Conservation (phyloP, 164 flowering plant genomes). For the Echeveria elegans region DNA sequence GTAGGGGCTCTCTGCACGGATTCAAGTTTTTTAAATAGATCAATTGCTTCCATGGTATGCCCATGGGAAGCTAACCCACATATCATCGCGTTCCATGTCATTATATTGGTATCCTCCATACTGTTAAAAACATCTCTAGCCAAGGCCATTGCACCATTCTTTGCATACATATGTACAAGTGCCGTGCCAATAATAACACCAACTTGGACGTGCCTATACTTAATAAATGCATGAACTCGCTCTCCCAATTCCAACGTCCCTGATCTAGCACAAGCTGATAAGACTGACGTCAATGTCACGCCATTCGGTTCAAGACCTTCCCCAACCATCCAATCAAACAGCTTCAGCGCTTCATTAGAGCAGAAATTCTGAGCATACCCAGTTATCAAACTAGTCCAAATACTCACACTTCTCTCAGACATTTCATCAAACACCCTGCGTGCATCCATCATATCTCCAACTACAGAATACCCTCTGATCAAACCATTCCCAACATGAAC, state of each 20-base stretch:
- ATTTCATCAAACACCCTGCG: constrained; percentile 34
- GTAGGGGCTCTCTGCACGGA: too few species aligned
- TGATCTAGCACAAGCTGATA: constrained; percentile 55
- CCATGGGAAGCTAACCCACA: constrained; percentile 50
- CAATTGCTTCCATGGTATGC: constrained; percentile 34
- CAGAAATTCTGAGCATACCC: constrained; percentile 37
- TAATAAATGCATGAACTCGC: constrained; percentile 36
- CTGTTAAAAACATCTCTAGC: constrained; percentile 25
- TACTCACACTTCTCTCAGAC: constrained; percentile 57
- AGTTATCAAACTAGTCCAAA: constrained; percentile 64
- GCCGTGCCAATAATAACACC: constrained; percentile 40
- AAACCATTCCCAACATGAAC: constrained; percentile 50
- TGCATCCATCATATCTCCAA: constrained; percentile 33
- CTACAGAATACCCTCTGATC: constrained; percentile 28
- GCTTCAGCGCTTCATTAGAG: constrained; percentile 49
- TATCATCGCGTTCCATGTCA: constrained; percentile 54
- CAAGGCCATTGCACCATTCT: constrained; percentile 37
- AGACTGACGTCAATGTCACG: constrained; percentile 37
- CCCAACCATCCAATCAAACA: constrained; percentile 37
- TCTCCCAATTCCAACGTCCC: constrained; percentile 45
- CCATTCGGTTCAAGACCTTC: constrained; percentile 33
- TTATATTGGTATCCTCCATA: constrained; percentile 36
- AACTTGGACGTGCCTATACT: constrained; percentile 14
- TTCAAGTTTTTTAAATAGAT: constrained; percentile 21
- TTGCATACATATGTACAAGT: constrained; percentile 47